Conservation (phyloP, 2,329 filamentous ascomycete species). For the Lasiodiplodia gonubiensis region DNA sequence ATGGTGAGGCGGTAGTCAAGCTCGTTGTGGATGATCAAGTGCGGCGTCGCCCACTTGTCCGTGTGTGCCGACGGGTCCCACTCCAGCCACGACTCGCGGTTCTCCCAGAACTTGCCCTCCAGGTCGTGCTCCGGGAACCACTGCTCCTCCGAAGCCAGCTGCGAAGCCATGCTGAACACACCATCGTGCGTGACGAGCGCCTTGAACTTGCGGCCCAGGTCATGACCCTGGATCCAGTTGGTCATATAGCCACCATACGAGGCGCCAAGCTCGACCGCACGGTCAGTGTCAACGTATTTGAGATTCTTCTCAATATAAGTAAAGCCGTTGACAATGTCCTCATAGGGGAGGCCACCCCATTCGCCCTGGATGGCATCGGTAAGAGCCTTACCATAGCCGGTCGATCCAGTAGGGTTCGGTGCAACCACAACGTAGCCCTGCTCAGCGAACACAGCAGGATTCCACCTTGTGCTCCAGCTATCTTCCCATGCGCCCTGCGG, state of each 20-base stretch:
- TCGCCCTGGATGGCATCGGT: slow-evolving; percentile 77
- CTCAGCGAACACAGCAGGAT: slow-evolving; percentile 83
- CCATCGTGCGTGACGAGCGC: slow-evolving; percentile 89
- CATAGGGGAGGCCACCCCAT: slow-evolving; percentile 85
- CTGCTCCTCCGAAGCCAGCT: slow-evolving; percentile 58
- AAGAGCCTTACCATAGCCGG: slow-evolving; percentile 79
- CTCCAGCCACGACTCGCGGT: slow-evolving; percentile 56
- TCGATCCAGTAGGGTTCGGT: slow-evolving; percentile 83
- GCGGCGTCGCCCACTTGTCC: slow-evolving; percentile 80
- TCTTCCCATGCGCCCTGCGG: slow-evolving; percentile 79
- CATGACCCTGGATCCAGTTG: slow-evolving; percentile 89
- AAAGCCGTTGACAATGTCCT: slow-evolving; percentile 79
- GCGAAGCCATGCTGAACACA: slow-evolving; percentile 69
- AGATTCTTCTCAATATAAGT: slow-evolving; percentile 73
- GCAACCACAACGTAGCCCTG: slow-evolving; percentile 84
- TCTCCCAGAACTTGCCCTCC: slow-evolving; percentile 43
- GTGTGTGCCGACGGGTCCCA: slow-evolving; percentile 65
- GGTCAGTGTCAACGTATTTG: slow-evolving; percentile 69
- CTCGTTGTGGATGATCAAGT: slow-evolving; percentile 88
- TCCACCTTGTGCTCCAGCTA: slow-evolving; percentile 83
- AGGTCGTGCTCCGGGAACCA: slow-evolving; percentile 59
- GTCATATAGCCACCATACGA: slow-evolving; percentile 53
- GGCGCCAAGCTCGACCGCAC: slow-evolving; percentile 75
- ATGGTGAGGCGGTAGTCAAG: slow-evolving; percentile 88
- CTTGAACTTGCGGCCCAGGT: slow-evolving; percentile 82